These are phyloP conservation scores for Helicocarpus griseus DNA, from an alignment of 2,329 filamentous ascomycete genomes.

Conservation along the genomic window DNA sequence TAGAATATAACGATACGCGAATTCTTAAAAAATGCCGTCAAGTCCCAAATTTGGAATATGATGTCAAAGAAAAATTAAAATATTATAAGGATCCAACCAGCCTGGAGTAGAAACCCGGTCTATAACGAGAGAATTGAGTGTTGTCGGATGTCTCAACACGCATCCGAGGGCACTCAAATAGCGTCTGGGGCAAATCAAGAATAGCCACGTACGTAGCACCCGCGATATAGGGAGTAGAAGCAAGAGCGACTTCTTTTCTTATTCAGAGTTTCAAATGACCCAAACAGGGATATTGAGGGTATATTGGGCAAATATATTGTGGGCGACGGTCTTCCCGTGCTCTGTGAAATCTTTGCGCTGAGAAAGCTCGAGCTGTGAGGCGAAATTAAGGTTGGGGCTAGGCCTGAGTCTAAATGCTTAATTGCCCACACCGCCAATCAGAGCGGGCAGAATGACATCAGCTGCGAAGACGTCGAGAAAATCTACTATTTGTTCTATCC, in stretches of 20 bases:
- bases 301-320: not conserved
- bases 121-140: not conserved
- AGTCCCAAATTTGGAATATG: too few species aligned
- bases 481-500: too few species aligned
- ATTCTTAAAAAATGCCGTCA: too few species aligned
- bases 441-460: not conserved
- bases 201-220: not conserved
- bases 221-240: not conserved
- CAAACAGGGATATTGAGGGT: not conserved
- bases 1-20: too few species aligned
- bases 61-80: too few species aligned
- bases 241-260: not conserved
- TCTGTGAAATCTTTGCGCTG: not conserved
- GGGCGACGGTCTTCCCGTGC: too few species aligned
- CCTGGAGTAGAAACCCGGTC: too few species aligned
- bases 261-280: not conserved
- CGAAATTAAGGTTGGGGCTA: slow-evolving; percentile 7
- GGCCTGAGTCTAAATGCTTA: slow-evolving; percentile 7
- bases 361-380: not conserved
- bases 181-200: not conserved
- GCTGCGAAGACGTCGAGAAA: not conserved
- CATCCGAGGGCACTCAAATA: not conserved
- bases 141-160: not conserved
- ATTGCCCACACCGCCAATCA: slow-evolving; percentile 2
- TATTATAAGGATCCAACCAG: too few species aligned